Evolutionary conservation across 352 stramenopile genomes (phyloP).

Genomic region (Phytophthora rubi): DNA sequence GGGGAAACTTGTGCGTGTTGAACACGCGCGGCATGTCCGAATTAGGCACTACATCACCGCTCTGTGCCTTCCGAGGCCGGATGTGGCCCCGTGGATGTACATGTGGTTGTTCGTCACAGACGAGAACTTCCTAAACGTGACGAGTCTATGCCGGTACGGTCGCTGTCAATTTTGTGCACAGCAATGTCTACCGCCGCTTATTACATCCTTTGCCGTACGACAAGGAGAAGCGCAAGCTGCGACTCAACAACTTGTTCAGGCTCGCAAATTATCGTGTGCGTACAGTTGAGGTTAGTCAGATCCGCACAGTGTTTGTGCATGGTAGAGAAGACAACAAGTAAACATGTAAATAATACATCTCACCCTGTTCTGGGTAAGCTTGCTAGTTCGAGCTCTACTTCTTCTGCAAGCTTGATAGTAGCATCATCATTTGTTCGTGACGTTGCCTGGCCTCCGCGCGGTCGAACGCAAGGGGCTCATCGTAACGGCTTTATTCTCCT

Average conservation of each 20-base stretch:
- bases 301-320: background rate
- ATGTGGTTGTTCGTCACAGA: too few relatives aligned
- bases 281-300: background rate
- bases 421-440: slow-evolving; percentile 18
- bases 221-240: background rate
- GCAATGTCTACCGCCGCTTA: background rate
- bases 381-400: background rate
- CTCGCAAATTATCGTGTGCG: background rate
- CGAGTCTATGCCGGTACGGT: too few relatives aligned
- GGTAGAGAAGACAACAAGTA: background rate
- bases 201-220: background rate
- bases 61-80: too few relatives aligned
- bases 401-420: background rate
- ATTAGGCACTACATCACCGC: too few relatives aligned
- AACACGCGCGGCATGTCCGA: too few relatives aligned
- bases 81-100: too few relatives aligned
- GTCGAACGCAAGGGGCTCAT: background rate
- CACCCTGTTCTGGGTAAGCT: too few relatives aligned
- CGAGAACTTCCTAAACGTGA: too few relatives aligned
- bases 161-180: too few relatives aligned
- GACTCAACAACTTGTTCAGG: background rate
- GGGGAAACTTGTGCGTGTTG: too few relatives aligned
- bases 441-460: background rate
- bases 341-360: too few relatives aligned
- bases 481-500: slow-evolving; percentile 7